Evolutionary conservation across 306 rosid species (phyloP).

Genomic region (Prunus kanzakura): DNA sequence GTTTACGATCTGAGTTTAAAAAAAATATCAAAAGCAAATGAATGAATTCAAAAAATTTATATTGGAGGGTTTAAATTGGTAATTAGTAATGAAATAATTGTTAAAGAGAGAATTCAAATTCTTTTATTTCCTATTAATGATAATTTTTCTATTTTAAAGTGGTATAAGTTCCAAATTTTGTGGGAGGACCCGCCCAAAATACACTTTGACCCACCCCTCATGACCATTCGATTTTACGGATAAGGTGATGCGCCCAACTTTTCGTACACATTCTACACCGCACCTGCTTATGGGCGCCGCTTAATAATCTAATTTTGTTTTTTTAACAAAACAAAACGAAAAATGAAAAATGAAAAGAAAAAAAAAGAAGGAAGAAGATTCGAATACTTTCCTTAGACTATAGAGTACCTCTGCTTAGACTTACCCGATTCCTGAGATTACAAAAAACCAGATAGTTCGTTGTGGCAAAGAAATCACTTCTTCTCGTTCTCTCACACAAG

Average conservation of each 20-base stretch:
- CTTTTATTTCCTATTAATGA: too few species aligned
- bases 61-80: too few species aligned
- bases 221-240: not conserved
- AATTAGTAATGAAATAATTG: too few species aligned
- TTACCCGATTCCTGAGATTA: not conserved
- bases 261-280: not conserved
- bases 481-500: not conserved
- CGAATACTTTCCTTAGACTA: not conserved
- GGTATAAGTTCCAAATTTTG: not conserved
- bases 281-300: not conserved
- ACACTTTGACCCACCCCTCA: not conserved
- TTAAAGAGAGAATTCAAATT: too few species aligned
- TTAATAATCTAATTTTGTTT: not conserved
- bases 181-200: not conserved
- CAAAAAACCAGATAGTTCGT: not conserved
- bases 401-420: not conserved
- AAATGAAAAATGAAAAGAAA: not conserved
- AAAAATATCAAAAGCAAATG: too few species aligned
- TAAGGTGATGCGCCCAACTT: not conserved
- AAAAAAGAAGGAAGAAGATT: not conserved
- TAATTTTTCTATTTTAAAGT: not conserved
- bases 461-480: constrained; percentile 4
- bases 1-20: too few species aligned
- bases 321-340: not conserved
- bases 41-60: too few species aligned